Base-by-base conservation (phyloP, 2,329 filamentous ascomycete genomes). In the Chalara sp. region DNA sequence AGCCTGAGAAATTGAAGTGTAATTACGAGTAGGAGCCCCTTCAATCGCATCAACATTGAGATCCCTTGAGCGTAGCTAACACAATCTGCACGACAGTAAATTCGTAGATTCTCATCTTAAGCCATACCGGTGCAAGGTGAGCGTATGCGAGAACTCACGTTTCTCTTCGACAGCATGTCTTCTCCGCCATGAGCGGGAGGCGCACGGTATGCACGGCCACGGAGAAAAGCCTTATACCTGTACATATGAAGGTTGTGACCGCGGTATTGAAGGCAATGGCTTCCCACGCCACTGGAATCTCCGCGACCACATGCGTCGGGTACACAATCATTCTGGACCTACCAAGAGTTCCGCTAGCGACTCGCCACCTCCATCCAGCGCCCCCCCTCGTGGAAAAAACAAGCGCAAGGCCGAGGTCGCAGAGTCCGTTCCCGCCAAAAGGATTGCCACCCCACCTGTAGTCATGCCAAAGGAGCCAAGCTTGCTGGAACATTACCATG, bases 261-360 rank as follows among this genome's bases (percentile, higher is more conserved):
- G 92, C 57, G 83, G 89, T 52, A 75, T 86, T 33, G 75, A 80
- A 29, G 90, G 89, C 61, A 89, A 92, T 67, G 92, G 92, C 61
- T 97, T 97, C 65, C 92, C 91, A 37, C 85, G 92, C 62, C 86
- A 91, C 63, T 97, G 93, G 89, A 97, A 97, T 72, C 80, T 96
- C 49, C 84, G 87, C 69, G 92, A 97, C 72, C 92, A 97, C 76
- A 96, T 96, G 91, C 89, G 89, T 72, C 86, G 92, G 56, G 91
- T 96, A 6, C 92, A 97, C 73, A 83, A 83, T 55, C 60, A 65
- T 47, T 54, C 60, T 47, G 58, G 60, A 53, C 55, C 58, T 29
- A 45, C 59, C 42, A 61, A 60, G 47, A 59, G 56, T 51, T 59
- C 56, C 52, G 50, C 54, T 29, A 59, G 59, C 33, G 59, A 54